Evolutionary conservation across 306 rosid species (phyloP).

Genomic region (Trifolium dubium): DNA sequence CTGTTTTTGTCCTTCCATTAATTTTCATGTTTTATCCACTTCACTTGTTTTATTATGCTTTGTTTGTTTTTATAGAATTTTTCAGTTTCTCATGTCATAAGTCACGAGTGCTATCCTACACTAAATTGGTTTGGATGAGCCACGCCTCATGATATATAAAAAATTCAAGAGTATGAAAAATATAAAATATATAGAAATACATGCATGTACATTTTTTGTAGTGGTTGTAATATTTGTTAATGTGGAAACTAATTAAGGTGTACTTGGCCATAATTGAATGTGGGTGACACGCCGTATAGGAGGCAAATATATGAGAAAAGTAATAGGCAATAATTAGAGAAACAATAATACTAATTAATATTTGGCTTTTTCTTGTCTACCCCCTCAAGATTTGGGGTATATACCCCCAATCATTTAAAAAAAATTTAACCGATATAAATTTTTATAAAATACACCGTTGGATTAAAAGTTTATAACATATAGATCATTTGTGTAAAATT

Average conservation of each 20-base stretch:
- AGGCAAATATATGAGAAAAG: neutral
- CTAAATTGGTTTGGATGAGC: neutral
- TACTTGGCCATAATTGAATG: conserved; percentile 42
- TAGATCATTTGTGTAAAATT: too few relatives aligned
- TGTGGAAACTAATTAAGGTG: conserved; percentile 33
- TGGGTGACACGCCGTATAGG: conserved; percentile 34
- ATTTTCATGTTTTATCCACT: neutral
- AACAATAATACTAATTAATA: too few relatives aligned
- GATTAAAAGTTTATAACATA: too few relatives aligned
- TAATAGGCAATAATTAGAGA: too few relatives aligned
- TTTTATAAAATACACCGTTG: too few relatives aligned
- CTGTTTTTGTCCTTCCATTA: conserved; percentile 1
- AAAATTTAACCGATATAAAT: too few relatives aligned
- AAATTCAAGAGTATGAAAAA: too few relatives aligned
- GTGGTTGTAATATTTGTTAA: conserved; percentile 2
- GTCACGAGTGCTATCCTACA: neutral
- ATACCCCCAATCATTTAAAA: too few relatives aligned
- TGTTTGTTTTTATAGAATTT: conserved; percentile 7
- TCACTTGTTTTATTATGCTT: conserved; percentile 31
- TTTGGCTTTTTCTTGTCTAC: too few relatives aligned
- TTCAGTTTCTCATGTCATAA: neutral
- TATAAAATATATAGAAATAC: too few relatives aligned
- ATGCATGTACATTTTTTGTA: neutral
- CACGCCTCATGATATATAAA: neutral
- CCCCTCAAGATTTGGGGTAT: too few relatives aligned